Evolutionary conservation across 768 basidiomycete genomes (phyloP), one percentile per base, ranked within the genome.

Genomic region (Rhodotorula sphaerocarpa): DNA sequence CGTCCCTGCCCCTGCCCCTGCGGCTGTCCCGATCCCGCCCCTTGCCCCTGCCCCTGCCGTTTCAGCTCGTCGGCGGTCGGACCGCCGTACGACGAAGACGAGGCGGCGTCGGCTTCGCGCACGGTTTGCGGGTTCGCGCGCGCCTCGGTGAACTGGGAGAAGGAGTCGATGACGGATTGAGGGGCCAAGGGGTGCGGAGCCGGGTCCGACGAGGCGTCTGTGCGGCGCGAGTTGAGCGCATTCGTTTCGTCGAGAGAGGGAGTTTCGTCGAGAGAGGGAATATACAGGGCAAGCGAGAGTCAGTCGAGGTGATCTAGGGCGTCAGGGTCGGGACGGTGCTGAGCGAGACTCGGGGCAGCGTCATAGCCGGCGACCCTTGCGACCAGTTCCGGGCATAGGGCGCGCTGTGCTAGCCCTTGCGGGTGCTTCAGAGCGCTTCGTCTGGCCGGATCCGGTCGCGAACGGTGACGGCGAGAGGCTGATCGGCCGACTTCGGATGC

Each of bases 171-270:
- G 23, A 56, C 43, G 25, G 50, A 47, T 61, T 60, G 58, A 1
- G 66, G 66, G 5, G 66, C 66, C 46, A 55, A 67, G 16, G 66
- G 66, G 55, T 67, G 66, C 10, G 66, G 51, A 12, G 41, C 25
- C 28, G 56, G 31, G 4, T 44, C 11, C 46, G 60, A 62, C 21
- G 39, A 25, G 16, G 50, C 27, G 21, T 48, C 62, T 52, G 55
- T n/a, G 3, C 4, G 23, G 18, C 10, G 36, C 16, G n/a, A 10
- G 9, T 39, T 16, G 36, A 16, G 9, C 36, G 36, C 36, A 16
- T 10, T 9, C 36, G 36, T 16, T 39, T 39, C 36, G 36, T 39
- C 10, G 36, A 10, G 10, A 39, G 36, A n/a, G n/a, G n/a, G n/a
- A n/a, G n/a, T n/a, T n/a, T n/a, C n/a, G n/a, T n/a, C n/a, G n/a